Evolutionary conservation across 2,329 filamentous ascomycete genomes (phyloP), one percentile per base, ranked within the genome.

Genomic region (Cadophora malorum): DNA sequence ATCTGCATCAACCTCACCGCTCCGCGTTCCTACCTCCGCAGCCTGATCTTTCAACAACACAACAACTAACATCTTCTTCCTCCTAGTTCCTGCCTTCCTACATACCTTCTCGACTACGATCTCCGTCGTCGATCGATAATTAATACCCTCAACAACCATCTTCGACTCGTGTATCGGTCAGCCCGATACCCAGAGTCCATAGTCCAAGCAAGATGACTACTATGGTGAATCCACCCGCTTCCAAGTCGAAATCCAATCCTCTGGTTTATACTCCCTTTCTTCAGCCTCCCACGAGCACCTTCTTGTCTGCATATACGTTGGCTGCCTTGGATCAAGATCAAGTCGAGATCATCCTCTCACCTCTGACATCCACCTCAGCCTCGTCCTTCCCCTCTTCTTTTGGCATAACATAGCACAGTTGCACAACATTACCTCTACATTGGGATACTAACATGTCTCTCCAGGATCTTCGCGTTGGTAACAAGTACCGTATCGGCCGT

Each of bases 401-500:
- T 62, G 23, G n/a, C 56, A 53, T 31, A 59, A 49, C 45, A 47
- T n/a, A 35, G 35, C 63, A 59, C 47, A 67, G 28, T 19, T 64
- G 56, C 38, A 64, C 38, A 65, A 10, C 23, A 64, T 50, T 19
- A 49, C 35, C 45, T 41, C 28, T 28, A 64, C 52, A 62, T 25
- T 47, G 62, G 50, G 35, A 70, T 73, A 68, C 74, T 74, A 67
- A 76, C 71, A 63, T 72, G 38, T 64, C 31, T 62, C 60, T n/a
- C 9, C 77, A 98, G 95, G 96, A 99, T 89, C 90, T 99, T 78
- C 94, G 96, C 79, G 96, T 99, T 83, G 96, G 96, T 83, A 98
- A 98, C 82, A 98, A 99, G 80, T 99, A 99, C 89, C 94, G 96
- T 77, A 98, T 99, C 82, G 96, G 96, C 81, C 93, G 96, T 78